Evolutionary conservation across 257 asterid genomes (phyloP), one percentile per base, ranked within the genome.

Genomic region (Salvia miltiorrhiza): DNA sequence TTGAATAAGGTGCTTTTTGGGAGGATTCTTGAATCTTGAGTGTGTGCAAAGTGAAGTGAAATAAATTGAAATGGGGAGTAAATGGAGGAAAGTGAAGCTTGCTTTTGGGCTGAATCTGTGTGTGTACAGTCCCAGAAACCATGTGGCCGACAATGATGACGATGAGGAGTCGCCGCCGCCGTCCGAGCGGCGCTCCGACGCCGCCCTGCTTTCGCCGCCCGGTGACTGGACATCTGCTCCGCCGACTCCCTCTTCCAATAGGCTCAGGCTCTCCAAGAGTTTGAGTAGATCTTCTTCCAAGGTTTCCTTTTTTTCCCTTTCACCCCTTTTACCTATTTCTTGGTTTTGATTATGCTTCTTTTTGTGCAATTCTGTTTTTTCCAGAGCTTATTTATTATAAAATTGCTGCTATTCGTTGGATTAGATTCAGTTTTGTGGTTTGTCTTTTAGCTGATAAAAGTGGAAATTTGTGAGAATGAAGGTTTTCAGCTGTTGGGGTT

Each of bases 31-130:
- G 40, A 24, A 41, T 67, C 35, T 66, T 26, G 37, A 44, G 50
- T 41, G 67, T 50, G 21, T n/a, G 14, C 19, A 7, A 20, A 17
- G 54, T 3, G 61, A 20, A 17, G 54, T 3, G 61, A 45, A 37
- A 7, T 32, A 30, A 59, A n/a, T 47, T 26, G 71, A 75, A 76
- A 93, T 93, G 99, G 99, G 85, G 26, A 87, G 87, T 70, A 94
- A 86, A 79, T 94, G 99, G 99, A 84, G 87, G 80, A 94, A 94
- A 83, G 80, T 89, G 40, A 94, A 89, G 77, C 70, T 81, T 49
- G 96, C 96, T 28, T 92, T 94, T 69, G 97, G 97, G 17, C 45
- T 89, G 84, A 94, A 89, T 83, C 84, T 86, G 33, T 91, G 97
- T 57, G 81, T 84, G 16, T 79, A 84, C 68, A 73, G 68, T 67